Base-by-base conservation (phyloP, 2,329 filamentous ascomycete genomes). In the Bipolaris cookei region DNA sequence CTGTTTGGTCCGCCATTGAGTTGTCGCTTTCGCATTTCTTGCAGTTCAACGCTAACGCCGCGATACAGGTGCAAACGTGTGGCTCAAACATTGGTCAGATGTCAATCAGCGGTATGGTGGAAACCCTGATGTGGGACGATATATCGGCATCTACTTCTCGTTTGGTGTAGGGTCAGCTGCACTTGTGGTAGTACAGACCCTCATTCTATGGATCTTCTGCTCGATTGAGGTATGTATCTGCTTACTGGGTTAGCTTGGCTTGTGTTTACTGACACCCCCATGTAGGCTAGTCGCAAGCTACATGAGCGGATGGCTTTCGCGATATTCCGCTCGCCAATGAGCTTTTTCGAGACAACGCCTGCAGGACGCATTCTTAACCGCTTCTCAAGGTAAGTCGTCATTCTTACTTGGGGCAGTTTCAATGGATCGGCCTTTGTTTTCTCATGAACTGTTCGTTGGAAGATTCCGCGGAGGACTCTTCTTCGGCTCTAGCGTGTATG, bases 171-270 rank as follows among this genome's bases (percentile, higher is more conserved):
- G 94, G 30, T 89, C 91, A 23, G 90, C 95, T 38, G 83, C 86
- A 41, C 82, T 99, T 62, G 94, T 96, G 3, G 92, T 98, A 39
- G 73, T 96, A 28, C 95, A 98, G 78, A 98, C 94, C 5, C 81
- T 99, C 66, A 92, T 99, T 63, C 83, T 99, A 25, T 99, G 95
- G 95, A 98, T 99, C 65, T 98, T 99, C 80, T 99, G 96, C 80
- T 98, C 95, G 4, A 99, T 99, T 62, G 95, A 99, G 85, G 90
- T 91, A 81, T 71, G 82, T 75, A n/a, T 43, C 52, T 57, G 49
- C 61, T 58, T 44, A 46, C 38, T 49, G 21, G 32, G 49, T 38
- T 25, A 38, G 23, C 42, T 38, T 51, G 41, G 21, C 50, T 16
- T 51, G 65, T 58, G 37, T 45, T 44, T 41, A 63, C 70, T 76